phyloP scores from a whole-genome alignment of 306 rosid species.

The Inga leiocalycina region DNA sequence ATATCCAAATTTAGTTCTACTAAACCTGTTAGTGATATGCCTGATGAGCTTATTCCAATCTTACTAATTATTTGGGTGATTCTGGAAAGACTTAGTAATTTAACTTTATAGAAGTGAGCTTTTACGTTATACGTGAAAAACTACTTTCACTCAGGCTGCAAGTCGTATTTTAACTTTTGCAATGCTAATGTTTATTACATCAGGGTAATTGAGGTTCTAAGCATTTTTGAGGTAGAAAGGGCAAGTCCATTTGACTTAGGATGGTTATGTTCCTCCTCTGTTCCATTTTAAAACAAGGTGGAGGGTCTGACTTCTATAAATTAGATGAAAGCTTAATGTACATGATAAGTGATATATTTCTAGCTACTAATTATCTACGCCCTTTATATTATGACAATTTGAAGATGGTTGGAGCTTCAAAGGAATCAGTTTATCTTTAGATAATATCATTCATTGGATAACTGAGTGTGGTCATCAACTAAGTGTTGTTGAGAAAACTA shows the following conservation, averaged over 20 bases:
- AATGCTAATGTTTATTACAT: background rate
- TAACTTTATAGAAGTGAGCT: background rate
- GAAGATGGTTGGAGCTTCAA: background rate
- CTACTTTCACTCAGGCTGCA: background rate
- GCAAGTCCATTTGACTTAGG: background rate
- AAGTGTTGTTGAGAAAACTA: background rate
- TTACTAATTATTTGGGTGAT: background rate
- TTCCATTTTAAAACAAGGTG: background rate
- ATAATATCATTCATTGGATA: background rate
- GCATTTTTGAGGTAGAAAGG: background rate
- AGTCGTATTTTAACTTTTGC: background rate
- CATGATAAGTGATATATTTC: background rate
- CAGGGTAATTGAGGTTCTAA: background rate
- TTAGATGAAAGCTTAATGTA: conserved; percentile 1
- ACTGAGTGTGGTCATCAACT: background rate
- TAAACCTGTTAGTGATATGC: background rate
- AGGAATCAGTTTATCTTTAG: background rate
- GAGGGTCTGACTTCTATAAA: background rate
- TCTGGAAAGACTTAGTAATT: background rate
- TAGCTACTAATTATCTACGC: background rate
- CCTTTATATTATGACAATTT: background rate
- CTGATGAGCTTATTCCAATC: background rate
- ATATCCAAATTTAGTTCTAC: background rate
- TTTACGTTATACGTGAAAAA: background rate
- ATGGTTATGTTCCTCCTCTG: background rate